phyloP scores from a whole-genome alignment of 2,329 filamentous ascomycete species.

The Macrophomina tecta region DNA sequence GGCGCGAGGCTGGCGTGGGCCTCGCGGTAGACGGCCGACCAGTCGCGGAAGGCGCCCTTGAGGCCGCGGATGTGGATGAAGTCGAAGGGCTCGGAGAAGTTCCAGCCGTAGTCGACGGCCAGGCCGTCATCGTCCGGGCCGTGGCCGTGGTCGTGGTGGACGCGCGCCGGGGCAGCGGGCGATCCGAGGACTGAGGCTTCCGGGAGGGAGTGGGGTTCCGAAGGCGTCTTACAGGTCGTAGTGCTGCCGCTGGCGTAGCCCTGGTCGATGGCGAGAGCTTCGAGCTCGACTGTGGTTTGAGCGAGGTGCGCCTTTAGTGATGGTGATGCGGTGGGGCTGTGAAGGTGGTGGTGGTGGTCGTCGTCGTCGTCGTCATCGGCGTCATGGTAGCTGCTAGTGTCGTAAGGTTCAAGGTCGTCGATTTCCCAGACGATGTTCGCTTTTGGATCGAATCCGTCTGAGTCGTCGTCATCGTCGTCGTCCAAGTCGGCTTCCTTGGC shows the following conservation, averaged over 20 bases:
- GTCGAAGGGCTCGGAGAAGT: conserved; percentile 56
- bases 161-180: not conserved
- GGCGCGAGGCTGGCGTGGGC: conserved; percentile 52
- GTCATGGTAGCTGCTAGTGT: conserved; percentile 21
- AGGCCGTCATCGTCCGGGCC: not conserved
- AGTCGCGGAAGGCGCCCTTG: conserved; percentile 55
- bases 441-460: conserved; percentile 31
- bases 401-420: conserved; percentile 45
- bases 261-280: conserved; percentile 23
- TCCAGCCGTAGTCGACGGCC: conserved; percentile 46
- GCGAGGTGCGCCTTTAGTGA: not conserved
- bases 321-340: not conserved
- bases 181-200: not conserved
- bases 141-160: not conserved
- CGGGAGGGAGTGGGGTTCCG: conserved; percentile 4
- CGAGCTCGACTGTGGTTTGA: not conserved
- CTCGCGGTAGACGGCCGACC: conserved; percentile 53
- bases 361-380: too few relatives aligned
- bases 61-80: conserved; percentile 57
- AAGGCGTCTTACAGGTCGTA: not conserved
- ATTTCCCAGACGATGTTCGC: conserved; percentile 41
- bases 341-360: not conserved
- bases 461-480: conserved; percentile 37
- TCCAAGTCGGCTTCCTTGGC: conserved; percentile 29
- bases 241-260: conserved; percentile 28